These are phyloP conservation scores for Ilyonectria destructans DNA, from an alignment of 2,329 filamentous ascomycete genomes.

Conservation along the genomic window DNA sequence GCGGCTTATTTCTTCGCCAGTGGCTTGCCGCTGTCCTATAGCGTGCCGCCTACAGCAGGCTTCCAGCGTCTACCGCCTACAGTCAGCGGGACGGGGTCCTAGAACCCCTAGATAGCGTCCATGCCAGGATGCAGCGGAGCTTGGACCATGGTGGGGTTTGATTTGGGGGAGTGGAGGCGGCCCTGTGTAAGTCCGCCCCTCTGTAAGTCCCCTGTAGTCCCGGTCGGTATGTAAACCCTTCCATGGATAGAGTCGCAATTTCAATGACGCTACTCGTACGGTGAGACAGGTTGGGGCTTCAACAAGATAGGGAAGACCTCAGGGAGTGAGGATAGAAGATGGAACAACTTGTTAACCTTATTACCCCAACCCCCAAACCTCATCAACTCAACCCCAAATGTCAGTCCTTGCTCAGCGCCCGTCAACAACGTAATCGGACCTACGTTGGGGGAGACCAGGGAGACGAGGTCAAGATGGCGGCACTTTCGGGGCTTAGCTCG, in stretches of 20 bases:
- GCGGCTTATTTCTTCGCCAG: conserved; percentile 1
- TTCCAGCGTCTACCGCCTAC: not conserved
- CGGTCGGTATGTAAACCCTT: conserved; percentile 3
- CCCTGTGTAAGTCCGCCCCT: conserved; percentile 2
- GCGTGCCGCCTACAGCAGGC: conserved; percentile 4
- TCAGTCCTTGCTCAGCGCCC: not conserved
- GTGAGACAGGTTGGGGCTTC: conserved; percentile 46
- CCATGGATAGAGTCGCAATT: conserved; percentile 14
- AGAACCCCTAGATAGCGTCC: not conserved
- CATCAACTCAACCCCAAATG: conserved; percentile 15
- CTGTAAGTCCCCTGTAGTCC: conserved; percentile 9
- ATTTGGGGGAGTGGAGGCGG: conserved; percentile 24
- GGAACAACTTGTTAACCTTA: not conserved
- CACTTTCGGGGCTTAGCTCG: conserved; percentile 1
- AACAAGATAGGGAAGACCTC: conserved; percentile 37
- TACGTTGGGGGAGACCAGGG: conserved; percentile 13
- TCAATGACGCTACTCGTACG: not conserved
- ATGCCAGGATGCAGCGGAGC: conserved; percentile 8
- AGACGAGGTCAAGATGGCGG: conserved; percentile 1
- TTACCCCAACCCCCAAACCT: conserved; percentile 47
- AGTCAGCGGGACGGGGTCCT: not conserved
- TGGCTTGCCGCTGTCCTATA: conserved; percentile 3
- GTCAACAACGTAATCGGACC: conserved; percentile 19
- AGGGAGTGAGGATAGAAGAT: conserved; percentile 23
- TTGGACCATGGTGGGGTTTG: conserved; percentile 28